Conservation (phyloP, 371 early-diverging fungal genomes). For the Apophysomyces ossiformis region DNA sequence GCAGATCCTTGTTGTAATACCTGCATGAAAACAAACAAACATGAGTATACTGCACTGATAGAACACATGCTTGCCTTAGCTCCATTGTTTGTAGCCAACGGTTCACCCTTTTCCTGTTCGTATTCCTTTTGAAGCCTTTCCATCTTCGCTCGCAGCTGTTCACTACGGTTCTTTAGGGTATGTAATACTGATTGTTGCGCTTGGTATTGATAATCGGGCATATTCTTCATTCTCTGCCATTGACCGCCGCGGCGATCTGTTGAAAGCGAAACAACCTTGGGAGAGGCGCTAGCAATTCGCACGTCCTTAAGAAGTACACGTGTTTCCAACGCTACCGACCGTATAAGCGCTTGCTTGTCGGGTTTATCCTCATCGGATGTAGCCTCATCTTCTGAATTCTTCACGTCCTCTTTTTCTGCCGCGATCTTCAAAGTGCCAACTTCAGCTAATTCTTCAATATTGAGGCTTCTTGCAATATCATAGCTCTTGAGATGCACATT, state of each 20-base stretch:
- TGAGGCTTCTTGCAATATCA: constrained; percentile 48
- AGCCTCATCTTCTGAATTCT: constrained; percentile 2
- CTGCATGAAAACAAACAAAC: neutral
- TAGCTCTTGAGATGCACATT: constrained; percentile 77
- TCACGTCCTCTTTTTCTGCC: constrained; percentile 10
- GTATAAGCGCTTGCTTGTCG: constrained; percentile 15
- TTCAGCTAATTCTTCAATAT: constrained; percentile 31
- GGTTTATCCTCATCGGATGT: constrained; percentile 32
- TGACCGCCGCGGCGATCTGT: constrained; percentile 25
- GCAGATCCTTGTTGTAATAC: constrained; percentile 4
- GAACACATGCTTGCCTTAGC: constrained; percentile 6
- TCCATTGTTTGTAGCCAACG: neutral
- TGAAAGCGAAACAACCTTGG: constrained; percentile 57
- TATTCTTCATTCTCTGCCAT: constrained; percentile 64
- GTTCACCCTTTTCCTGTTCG: neutral
- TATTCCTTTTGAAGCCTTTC: constrained; percentile 20
- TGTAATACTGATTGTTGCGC: constrained; percentile 71
- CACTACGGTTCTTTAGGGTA: constrained; percentile 66
- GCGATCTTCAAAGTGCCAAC: constrained; percentile 6
- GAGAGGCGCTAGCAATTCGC: constrained; percentile 55
- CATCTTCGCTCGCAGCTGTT: constrained; percentile 57
- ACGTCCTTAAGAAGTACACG: constrained; percentile 51
- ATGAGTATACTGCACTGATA: neutral
- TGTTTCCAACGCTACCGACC: constrained; percentile 41
- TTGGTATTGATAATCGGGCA: constrained; percentile 75